Conservation (phyloP, 192 early-diverging fungal genomes). For the Umbelopsis ramanniana region DNA sequence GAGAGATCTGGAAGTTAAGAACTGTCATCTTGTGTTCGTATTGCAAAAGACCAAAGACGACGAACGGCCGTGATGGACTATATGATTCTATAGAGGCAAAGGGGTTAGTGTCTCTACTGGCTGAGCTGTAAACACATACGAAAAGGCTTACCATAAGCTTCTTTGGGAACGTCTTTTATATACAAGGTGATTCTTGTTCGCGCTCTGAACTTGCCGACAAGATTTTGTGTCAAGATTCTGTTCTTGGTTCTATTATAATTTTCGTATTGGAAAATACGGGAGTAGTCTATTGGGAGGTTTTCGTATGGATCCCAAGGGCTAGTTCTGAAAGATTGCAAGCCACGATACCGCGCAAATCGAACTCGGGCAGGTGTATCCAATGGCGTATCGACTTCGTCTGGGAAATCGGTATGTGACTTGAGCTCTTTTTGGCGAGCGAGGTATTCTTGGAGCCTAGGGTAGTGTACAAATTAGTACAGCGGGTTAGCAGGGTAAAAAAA, state of each 20-base stretch:
- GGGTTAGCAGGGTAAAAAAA: not conserved
- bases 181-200: conserved; percentile 79
- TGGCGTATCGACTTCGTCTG: conserved; percentile 97
- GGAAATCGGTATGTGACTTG: conserved; percentile 84
- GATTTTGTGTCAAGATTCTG: conserved; percentile 65
- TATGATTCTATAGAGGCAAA: conserved; percentile 48
- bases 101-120: no score
- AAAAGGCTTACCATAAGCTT: conserved; percentile 50
- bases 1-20: conserved; percentile 78
- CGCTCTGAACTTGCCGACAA: conserved; percentile 49
- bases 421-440: conserved; percentile 67
- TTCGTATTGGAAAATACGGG: conserved; percentile 95
- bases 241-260: conserved; percentile 83
- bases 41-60: conserved; percentile 59
- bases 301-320: conserved; percentile 99
- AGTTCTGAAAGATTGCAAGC: conserved; percentile 91
- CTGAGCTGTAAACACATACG: no score
- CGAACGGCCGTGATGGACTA: conserved; percentile 52
- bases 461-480: not conserved
- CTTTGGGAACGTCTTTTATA: conserved; percentile 69
- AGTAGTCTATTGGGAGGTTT: conserved; percentile 95
- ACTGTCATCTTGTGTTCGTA: conserved; percentile 96
- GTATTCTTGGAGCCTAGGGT: conserved; percentile 52
- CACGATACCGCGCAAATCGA: conserved; percentile 94
- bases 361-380: conserved; percentile 78